Evolutionary conservation across 1,284 basidiomycete species (phyloP).

Genomic region (Ceratobasidium sp.): DNA sequence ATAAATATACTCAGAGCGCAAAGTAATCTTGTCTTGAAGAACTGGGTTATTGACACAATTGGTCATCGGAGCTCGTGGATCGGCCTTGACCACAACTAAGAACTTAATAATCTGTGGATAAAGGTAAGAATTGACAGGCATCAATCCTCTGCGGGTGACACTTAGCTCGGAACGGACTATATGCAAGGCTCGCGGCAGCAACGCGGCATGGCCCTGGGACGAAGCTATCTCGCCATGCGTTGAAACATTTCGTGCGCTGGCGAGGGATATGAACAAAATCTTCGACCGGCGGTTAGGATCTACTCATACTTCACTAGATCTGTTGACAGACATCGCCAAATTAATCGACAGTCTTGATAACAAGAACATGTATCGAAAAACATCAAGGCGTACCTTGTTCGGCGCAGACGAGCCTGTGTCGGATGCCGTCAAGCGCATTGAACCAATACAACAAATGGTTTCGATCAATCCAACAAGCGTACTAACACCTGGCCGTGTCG

Average conservation of each 20-base stretch:
- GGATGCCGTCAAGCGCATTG: background rate
- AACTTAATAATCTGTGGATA: constrained; percentile 5
- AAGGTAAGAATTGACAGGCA: background rate
- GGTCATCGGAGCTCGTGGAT: constrained; percentile 6
- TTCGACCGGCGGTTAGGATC: background rate
- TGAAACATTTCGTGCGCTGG: constrained; percentile 1
- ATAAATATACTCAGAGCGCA: background rate
- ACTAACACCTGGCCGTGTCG: background rate
- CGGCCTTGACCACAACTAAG: background rate
- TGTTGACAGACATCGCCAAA: background rate
- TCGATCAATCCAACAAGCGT: background rate
- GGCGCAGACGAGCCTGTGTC: background rate
- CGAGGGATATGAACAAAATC: background rate
- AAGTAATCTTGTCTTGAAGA: constrained; percentile 4
- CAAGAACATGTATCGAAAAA: background rate
- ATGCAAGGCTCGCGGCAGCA: constrained; percentile 17
- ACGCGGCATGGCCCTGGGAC: constrained; percentile 3
- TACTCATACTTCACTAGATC: background rate
- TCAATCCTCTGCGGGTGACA: background rate
- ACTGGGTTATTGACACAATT: constrained; percentile 8
- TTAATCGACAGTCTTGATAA: background rate
- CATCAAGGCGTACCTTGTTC: background rate
- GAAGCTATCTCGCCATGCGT: constrained; percentile 7
- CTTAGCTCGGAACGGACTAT: constrained; percentile 1
- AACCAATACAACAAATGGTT: constrained; percentile 5